Percentiles rank a stretch among this genome's conserved stretches.
Conservation (phyloP, 2,329 filamentous ascomycete species). For the Fusarium subtropicale region DNA sequence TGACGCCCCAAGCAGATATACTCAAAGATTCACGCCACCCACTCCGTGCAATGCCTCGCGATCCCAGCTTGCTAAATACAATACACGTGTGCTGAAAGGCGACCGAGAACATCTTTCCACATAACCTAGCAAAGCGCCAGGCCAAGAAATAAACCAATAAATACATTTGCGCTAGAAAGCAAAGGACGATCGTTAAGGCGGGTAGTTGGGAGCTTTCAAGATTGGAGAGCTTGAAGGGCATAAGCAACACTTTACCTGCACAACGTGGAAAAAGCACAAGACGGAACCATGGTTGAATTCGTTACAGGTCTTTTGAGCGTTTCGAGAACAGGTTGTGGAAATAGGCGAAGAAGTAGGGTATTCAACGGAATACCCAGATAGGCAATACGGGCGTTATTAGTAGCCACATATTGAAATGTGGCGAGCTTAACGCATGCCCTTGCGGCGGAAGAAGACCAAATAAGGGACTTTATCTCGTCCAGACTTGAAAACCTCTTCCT, state of each 20-base stretch:
- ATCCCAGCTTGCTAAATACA: conserved; percentile 30
- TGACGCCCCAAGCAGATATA: conserved; percentile 15
- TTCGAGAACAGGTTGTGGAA: background rate
- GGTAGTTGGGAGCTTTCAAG: background rate
- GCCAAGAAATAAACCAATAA: background rate
- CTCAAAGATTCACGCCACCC: conserved; percentile 22
- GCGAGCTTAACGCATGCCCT: conserved; percentile 44
- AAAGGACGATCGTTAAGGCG: background rate
- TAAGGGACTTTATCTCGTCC: conserved; percentile 58
- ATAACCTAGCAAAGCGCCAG: background rate
- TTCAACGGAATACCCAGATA: background rate
- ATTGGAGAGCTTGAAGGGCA: background rate
- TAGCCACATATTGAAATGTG: background rate
- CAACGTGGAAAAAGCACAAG: background rate
- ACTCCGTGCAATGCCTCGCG: conserved; percentile 37
- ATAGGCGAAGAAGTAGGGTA: background rate
- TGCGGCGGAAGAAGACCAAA: conserved; percentile 59
- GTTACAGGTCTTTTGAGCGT: background rate
- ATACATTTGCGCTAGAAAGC: conserved; percentile 4
- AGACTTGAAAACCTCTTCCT: conserved; percentile 55
- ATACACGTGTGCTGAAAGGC: conserved; percentile 7
- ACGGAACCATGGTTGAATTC: background rate
- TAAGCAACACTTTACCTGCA: background rate
- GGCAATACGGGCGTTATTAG: background rate
- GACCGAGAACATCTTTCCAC: background rate